Evolutionary conservation across 139 green algal genomes (phyloP).

Genomic region (Chlamydomonas asymmetrica): DNA sequence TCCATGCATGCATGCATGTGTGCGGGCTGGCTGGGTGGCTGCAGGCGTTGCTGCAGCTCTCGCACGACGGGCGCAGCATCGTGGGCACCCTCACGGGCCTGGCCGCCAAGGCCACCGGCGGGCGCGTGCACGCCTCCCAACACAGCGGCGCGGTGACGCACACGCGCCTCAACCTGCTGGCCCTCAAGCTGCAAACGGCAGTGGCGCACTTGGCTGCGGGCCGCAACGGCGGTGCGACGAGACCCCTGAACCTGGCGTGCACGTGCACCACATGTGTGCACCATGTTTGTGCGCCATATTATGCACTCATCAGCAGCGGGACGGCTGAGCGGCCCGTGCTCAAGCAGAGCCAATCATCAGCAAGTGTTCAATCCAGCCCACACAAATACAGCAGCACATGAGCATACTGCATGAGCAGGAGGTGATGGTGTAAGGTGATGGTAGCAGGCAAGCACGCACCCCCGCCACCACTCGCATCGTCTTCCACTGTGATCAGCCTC

Average conservation of each 20-base stretch:
- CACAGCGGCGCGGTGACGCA: background rate
- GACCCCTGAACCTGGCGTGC: no score
- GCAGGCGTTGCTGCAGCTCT: conserved; percentile 5
- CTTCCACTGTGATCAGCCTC: no score
- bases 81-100: no score
- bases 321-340: background rate
- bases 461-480: no score
- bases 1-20: background rate
- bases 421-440: no score
- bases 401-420: no score
- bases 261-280: background rate
- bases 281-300: background rate
- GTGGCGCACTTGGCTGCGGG: conserved; percentile 4
- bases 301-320: background rate
- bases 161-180: conserved; percentile 31
- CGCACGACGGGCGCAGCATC: no score
- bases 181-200: conserved; percentile 33
- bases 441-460: no score
- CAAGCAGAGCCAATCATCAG: background rate
- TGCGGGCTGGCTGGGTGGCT: background rate
- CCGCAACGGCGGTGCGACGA: conserved; percentile 4
- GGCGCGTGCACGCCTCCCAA: background rate
- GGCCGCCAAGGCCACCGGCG: conserved; percentile 7
- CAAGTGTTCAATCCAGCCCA: background rate
- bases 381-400: no score